phyloP scores from a whole-genome alignment of 2,329 filamentous ascomycete species.

The Arthrobotrys musiformis region DNA sequence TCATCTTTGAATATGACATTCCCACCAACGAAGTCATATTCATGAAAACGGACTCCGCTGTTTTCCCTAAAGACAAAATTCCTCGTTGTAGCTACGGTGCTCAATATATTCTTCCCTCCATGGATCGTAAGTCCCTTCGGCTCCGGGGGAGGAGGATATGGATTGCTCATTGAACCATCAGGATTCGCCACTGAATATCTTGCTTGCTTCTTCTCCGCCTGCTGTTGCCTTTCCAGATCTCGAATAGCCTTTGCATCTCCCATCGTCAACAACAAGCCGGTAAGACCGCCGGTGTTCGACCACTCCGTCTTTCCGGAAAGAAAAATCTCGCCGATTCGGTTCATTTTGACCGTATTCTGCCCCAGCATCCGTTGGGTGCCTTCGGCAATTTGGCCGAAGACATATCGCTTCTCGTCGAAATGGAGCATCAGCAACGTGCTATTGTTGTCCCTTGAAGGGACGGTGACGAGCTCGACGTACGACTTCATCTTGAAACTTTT shows the following conservation, averaged over 20 bases:
- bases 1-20: constrained; percentile 57
- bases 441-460: constrained; percentile 86
- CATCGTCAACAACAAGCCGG: constrained; percentile 85
- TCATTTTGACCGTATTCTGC: constrained; percentile 74
- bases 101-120: constrained; percentile 81
- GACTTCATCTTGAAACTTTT: constrained; percentile 72
- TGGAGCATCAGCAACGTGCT: constrained; percentile 81
- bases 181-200: constrained; percentile 56
- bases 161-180: constrained; percentile 58
- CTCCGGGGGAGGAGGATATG: constrained; percentile 26
- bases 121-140: constrained; percentile 72
- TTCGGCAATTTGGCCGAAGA: constrained; percentile 85
- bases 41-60: constrained; percentile 62
- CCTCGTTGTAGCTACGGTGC: constrained; percentile 82
- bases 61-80: constrained; percentile 89
- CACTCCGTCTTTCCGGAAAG: constrained; percentile 81
- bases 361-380: constrained; percentile 82
- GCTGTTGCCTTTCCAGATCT: constrained; percentile 63
- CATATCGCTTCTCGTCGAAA: constrained; percentile 82
- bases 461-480: constrained; percentile 78
- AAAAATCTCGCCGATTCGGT: constrained; percentile 80
- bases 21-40: constrained; percentile 48
- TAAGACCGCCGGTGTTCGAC: constrained; percentile 79
- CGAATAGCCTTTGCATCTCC: constrained; percentile 71
- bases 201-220: constrained; percentile 63